These are phyloP conservation scores for Trifolium fragiferum DNA, from an alignment of 306 rosid genomes.

Conservation along the genomic window DNA sequence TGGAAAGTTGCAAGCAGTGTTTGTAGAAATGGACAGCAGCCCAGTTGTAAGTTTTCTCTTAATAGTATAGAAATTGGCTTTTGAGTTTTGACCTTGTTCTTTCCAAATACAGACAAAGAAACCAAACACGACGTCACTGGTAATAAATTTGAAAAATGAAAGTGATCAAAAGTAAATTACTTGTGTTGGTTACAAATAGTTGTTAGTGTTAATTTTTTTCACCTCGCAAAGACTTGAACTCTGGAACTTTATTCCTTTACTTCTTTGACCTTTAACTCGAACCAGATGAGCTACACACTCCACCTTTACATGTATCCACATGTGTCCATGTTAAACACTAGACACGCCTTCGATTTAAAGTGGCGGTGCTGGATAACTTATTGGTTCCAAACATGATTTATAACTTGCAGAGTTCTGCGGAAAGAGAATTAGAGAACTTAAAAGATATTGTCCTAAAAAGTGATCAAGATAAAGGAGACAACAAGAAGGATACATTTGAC, in stretches of 20 bases:
- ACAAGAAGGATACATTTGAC: conserved; percentile 56
- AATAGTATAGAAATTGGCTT: too few relatives aligned
- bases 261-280: too few relatives aligned
- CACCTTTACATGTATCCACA: not conserved
- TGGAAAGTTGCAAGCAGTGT: conserved; percentile 73
- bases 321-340: not conserved
- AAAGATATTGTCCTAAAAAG: conserved; percentile 71
- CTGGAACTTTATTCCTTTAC: too few relatives aligned
- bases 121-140: too few relatives aligned
- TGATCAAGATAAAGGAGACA: conserved; percentile 47
- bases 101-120: too few relatives aligned
- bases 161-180: too few relatives aligned
- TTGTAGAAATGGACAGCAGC: conserved; percentile 71
- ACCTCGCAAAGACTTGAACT: too few relatives aligned
- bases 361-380: not conserved
- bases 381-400: not conserved
- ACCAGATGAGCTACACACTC: too few relatives aligned
- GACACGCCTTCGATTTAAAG: not conserved
- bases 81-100: too few relatives aligned
- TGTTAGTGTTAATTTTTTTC: too few relatives aligned
- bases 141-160: too few relatives aligned
- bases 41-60: not conserved
- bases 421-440: conserved; percentile 69
- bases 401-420: conserved; percentile 40
- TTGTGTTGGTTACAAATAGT: too few relatives aligned